phyloP scores from a whole-genome alignment of 2,329 filamentous ascomycete species.

The Colletotrichum sp. region DNA sequence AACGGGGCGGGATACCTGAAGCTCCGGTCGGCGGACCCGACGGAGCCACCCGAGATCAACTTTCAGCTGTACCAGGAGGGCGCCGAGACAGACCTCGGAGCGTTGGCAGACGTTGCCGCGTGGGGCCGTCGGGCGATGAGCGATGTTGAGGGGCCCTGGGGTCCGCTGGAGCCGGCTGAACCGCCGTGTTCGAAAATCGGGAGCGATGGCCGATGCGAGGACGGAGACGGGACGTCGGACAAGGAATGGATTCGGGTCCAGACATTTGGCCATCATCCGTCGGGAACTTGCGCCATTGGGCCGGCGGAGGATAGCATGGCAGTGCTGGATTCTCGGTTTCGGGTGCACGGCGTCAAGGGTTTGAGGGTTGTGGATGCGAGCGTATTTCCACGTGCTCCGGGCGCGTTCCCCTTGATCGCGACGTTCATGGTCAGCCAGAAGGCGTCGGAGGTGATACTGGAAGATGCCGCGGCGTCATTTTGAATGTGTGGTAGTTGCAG shows the following conservation, averaged over 20 bases:
- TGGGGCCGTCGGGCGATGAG: constrained; percentile 22
- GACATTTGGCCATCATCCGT: constrained; percentile 63
- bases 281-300: constrained; percentile 61
- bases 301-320: constrained; percentile 56
- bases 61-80: constrained; percentile 61
- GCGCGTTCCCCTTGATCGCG: constrained; percentile 40
- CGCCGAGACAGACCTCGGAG: constrained; percentile 47
- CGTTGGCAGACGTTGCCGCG: constrained; percentile 31
- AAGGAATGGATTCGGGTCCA: constrained; percentile 42
- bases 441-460: constrained; percentile 50
- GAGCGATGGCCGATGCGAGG: constrained; percentile 23
- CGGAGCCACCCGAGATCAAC: constrained; percentile 66
- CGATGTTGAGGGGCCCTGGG: background rate
- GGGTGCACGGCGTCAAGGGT: constrained; percentile 57
- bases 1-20: constrained; percentile 67
- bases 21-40: constrained; percentile 64
- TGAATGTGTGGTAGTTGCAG: background rate
- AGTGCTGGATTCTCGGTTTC: constrained; percentile 61
- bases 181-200: constrained; percentile 16
- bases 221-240: constrained; percentile 39
- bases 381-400: constrained; percentile 55
- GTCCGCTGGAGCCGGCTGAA: constrained; percentile 21
- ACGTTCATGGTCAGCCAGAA: constrained; percentile 63
- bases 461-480: background rate
- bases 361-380: constrained; percentile 68